Conservation (phyloP, 805 yeast species). For the Candida endomychidarum region DNA sequence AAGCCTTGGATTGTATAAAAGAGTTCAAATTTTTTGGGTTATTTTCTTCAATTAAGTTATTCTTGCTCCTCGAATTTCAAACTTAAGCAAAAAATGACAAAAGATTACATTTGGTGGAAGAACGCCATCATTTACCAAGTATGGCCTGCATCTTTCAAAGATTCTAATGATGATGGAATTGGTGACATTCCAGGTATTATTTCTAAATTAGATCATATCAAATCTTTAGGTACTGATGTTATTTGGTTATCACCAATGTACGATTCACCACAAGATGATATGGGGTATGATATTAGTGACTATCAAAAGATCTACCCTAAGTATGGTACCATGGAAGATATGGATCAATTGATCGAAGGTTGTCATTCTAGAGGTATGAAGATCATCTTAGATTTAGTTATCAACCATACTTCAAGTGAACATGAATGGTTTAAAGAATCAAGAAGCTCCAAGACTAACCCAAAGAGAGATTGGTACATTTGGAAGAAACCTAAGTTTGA, state of each 20-base stretch:
- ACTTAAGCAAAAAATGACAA: too few relatives aligned
- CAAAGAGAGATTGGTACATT: constrained; percentile 62
- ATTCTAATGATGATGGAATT: constrained; percentile 57
- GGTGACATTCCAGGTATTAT: constrained; percentile 59
- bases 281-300: constrained; percentile 62
- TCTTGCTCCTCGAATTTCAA: too few relatives aligned
- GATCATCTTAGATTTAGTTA: constrained; percentile 54
- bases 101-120: constrained; percentile 50
- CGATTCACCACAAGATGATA: constrained; percentile 59
- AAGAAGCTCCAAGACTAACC: constrained; percentile 47
- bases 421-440: constrained; percentile 62
- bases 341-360: constrained; percentile 48
- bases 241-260: constrained; percentile 60
- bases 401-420: constrained; percentile 57
- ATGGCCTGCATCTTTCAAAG: constrained; percentile 62
- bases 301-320: constrained; percentile 51
- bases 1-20: neutral
- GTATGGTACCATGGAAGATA: constrained; percentile 55
- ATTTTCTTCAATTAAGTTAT: too few relatives aligned
- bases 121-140: constrained; percentile 56
- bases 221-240: constrained; percentile 48
- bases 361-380: constrained; percentile 51
- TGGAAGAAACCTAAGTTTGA: constrained; percentile 54
- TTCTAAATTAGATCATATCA: constrained; percentile 51
- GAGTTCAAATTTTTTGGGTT: too few relatives aligned